phyloP scores from a whole-genome alignment of 176 grass and related monocot genomes.

The Paspalum notatum region DNA sequence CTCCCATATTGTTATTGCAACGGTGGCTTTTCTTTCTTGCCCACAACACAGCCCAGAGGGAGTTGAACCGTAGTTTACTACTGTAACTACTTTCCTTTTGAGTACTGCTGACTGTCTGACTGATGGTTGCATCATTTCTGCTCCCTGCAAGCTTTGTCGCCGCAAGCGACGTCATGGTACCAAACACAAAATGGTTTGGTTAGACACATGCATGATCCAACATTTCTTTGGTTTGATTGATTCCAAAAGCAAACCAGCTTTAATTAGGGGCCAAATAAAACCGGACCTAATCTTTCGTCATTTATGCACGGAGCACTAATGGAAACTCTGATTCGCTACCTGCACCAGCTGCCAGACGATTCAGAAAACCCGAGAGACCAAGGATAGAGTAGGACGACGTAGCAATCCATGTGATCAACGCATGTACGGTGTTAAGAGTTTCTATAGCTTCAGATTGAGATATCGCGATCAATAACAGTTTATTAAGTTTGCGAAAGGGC shows the following conservation, averaged over 20 bases:
- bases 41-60: too few species aligned
- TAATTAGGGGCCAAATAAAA: not conserved
- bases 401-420: not conserved
- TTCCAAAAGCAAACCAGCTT: not conserved
- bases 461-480: not conserved
- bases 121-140: not conserved
- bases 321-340: too few species aligned
- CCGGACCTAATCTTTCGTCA: not conserved
- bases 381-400: not conserved
- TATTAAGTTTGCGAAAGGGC: not conserved
- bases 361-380: too few species aligned
- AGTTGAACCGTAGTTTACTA: too few species aligned
- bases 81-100: too few species aligned
- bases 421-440: not conserved
- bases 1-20: not conserved
- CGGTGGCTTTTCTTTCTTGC: too few species aligned
- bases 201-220: conserved; percentile 18
- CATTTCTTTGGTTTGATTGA: not conserved
- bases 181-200: conserved; percentile 13
- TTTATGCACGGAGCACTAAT: too few species aligned
- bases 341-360: too few species aligned
- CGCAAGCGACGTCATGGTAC: not conserved
- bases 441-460: not conserved
- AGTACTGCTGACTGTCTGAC: too few species aligned
- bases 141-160: not conserved